These are phyloP conservation scores for Oryza glumipatula DNA, from an alignment of 176 grass and related monocot species.

Conservation along the genomic window DNA sequence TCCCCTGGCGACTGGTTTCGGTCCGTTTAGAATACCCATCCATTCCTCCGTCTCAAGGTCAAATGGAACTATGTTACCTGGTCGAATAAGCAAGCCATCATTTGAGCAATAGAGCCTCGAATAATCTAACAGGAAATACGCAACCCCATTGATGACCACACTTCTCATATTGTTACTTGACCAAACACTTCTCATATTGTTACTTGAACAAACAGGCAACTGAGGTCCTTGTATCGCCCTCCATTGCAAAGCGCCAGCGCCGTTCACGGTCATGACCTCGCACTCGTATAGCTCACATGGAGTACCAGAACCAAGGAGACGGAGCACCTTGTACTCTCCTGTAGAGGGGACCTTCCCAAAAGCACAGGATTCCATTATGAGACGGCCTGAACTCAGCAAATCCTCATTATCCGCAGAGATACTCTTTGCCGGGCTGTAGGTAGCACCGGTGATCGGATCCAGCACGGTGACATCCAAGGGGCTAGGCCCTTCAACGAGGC, in stretches of 20 bases:
- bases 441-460: neutral
- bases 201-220: neutral
- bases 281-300: conserved; percentile 1
- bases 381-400: neutral
- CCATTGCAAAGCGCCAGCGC: neutral
- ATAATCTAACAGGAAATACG: neutral
- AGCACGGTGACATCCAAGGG: conserved; percentile 1
- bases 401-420: neutral
- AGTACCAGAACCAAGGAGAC: neutral
- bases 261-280: conserved; percentile 8
- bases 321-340: conserved; percentile 31
- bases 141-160: conserved; percentile 13
- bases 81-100: neutral
- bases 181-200: neutral
- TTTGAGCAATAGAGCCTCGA: too few species aligned
- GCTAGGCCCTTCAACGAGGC: neutral
- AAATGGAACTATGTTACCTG: conserved; percentile 11
- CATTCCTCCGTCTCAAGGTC: conserved; percentile 30
- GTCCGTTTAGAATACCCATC: neutral
- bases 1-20: neutral
- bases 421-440: neutral
- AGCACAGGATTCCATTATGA: neutral
- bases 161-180: neutral
- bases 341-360: conserved; percentile 31
- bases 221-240: neutral